These are phyloP conservation scores for Cenococcum geophilum DNA, from an alignment of 495 filamentous ascomycete genomes.

Conservation along the genomic window DNA sequence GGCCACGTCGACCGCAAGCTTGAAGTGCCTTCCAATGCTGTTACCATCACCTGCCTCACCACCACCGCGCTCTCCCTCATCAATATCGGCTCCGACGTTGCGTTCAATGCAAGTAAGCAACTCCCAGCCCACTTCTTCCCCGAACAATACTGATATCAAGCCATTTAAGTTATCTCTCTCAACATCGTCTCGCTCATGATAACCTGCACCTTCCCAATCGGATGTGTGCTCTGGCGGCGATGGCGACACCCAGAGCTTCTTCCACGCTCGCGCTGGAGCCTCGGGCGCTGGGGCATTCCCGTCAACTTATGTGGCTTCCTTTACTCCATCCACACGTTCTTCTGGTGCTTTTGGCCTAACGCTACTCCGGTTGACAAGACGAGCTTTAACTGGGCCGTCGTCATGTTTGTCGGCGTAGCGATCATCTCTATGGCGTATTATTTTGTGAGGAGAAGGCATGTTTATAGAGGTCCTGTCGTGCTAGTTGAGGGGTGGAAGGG, in stretches of 20 bases:
- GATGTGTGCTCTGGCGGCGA: constrained; percentile 29
- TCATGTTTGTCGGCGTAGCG: constrained; percentile 30
- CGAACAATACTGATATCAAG: constrained; percentile 2
- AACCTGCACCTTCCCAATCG: constrained; percentile 23
- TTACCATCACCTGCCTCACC: constrained; percentile 43
- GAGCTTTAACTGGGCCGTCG: constrained; percentile 33
- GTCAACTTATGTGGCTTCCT: constrained; percentile 30
- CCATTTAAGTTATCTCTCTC: constrained; percentile 41
- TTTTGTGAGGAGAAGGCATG: constrained; percentile 22
- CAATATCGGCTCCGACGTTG: constrained; percentile 52
- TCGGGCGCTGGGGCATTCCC: constrained; percentile 30
- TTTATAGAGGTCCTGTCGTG: constrained; percentile 30
- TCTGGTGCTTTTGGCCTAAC: constrained; percentile 38
- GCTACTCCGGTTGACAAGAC: constrained; percentile 19
- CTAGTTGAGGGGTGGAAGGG: constrained; percentile 26
- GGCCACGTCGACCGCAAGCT: constrained; percentile 35
- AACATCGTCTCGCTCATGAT: constrained; percentile 22
- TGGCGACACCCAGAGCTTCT: constrained; percentile 28
- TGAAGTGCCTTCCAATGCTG: constrained; percentile 50
- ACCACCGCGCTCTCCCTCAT: constrained; percentile 54
- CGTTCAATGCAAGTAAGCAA: constrained; percentile 45
- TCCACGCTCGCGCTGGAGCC: constrained; percentile 26
- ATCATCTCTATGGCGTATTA: constrained; percentile 22
- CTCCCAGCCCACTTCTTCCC: constrained; percentile 11
- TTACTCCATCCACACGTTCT: constrained; percentile 32